Percentiles rank a stretch among this genome's conserved stretches.
phyloP scores from a whole-genome alignment of 257 asterid species.

The Anisodus acutangulus region DNA sequence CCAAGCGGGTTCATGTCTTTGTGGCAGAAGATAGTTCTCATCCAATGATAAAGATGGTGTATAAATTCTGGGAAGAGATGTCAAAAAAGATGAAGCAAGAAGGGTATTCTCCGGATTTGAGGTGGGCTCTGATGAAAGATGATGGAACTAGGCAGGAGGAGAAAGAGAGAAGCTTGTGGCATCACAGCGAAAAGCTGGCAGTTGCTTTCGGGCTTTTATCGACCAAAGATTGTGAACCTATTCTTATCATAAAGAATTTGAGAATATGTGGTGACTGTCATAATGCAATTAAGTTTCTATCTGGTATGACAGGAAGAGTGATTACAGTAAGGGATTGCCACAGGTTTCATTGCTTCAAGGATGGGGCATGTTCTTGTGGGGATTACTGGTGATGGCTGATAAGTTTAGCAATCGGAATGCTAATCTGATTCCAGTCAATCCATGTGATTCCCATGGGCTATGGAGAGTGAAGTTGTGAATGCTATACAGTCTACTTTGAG shows the following conservation, averaged over 20 bases:
- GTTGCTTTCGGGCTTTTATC: conserved; percentile 63
- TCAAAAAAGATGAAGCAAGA: conserved; percentile 52
- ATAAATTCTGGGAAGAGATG: conserved; percentile 68
- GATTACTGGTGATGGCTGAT: conserved; percentile 61
- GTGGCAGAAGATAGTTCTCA: conserved; percentile 72
- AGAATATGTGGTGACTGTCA: conserved; percentile 79
- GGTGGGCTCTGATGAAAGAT: conserved; percentile 49
- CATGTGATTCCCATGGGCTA: neutral
- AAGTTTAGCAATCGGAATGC: neutral
- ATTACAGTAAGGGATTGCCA: conserved; percentile 71
- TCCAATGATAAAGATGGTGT: conserved; percentile 56
- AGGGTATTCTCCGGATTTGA: conserved; percentile 57
- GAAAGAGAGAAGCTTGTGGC: conserved; percentile 48
- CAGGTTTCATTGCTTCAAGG: conserved; percentile 71
- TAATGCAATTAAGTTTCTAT: conserved; percentile 58
- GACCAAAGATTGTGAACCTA: conserved; percentile 41
- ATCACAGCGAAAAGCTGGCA: conserved; percentile 79
- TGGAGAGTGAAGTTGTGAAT: neutral
- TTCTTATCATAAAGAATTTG: conserved; percentile 66
- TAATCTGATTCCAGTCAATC: neutral
- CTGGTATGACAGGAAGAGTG: conserved; percentile 57
- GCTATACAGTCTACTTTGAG: neutral
- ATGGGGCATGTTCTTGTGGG: conserved; percentile 64
- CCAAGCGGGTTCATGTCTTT: conserved; percentile 61
- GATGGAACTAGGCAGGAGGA: conserved; percentile 46